Conservation (phyloP, 345 rosid species). For the Melaleuca alternifolia region DNA sequence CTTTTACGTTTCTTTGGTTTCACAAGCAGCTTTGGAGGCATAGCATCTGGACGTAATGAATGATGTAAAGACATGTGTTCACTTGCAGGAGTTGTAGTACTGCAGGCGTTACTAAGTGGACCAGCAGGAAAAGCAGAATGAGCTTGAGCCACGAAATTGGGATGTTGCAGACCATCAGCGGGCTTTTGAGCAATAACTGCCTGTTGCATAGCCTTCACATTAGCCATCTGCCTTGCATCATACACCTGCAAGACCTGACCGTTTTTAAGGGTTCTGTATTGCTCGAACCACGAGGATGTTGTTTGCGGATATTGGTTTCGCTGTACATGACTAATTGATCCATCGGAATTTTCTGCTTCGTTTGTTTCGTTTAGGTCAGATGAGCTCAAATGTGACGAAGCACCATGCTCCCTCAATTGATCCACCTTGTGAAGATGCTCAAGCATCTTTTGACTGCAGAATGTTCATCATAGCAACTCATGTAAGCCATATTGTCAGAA, state of each 20-base stretch:
- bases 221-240: constrained; percentile 30
- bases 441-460: constrained; percentile 72
- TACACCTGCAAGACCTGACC: constrained; percentile 38
- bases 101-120: constrained; percentile 14
- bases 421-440: constrained; percentile 91
- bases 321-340: constrained; percentile 40
- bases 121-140: constrained; percentile 17
- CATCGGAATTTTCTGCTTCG: constrained; percentile 40
- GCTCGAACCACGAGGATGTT: constrained; percentile 77
- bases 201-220: constrained; percentile 32
- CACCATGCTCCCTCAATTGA: constrained; percentile 38
- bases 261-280: constrained; percentile 51
- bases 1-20: constrained; percentile 65
- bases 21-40: constrained; percentile 16
- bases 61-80: constrained; percentile 25
- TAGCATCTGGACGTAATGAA: constrained; percentile 20
- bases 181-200: constrained; percentile 26
- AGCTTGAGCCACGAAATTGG: constrained; percentile 20
- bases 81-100: constrained; percentile 18
- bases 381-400: constrained; percentile 34
- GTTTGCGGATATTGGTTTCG: constrained; percentile 48
- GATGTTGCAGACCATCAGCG: constrained; percentile 26
- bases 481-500: neutral
- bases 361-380: constrained; percentile 28
- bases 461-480: neutral